Evolutionary conservation across 75 land plant species (phyloP), one percentile per base, ranked within the genome.

Genomic region (Selaginella moellendorffii): DNA sequence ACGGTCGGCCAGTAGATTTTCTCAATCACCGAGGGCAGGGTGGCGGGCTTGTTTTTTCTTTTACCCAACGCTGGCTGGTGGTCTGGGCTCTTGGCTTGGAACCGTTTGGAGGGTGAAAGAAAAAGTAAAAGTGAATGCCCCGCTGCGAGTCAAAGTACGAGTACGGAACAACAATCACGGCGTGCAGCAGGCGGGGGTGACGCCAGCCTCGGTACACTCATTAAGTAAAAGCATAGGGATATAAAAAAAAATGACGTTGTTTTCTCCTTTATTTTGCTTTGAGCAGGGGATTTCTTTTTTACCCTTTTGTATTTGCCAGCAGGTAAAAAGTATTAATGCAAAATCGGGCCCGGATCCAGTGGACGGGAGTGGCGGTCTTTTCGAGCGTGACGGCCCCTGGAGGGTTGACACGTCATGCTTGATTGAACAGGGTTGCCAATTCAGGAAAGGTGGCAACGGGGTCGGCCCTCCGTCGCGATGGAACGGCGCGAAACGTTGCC

Each of bases 321-420:
- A n/a, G n/a, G n/a, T n/a, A n/a, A n/a, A n/a, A n/a, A 5, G 46
- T 36, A 36, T 36, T 36, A 36, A 36, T 36, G 46, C 46, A 36
- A 36, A 36, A 36, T 36, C 46, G 46, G 46, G 46, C 46, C 46
- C 46, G 46, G 46, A 36, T 36, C 46, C 46, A 36, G 46, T 36
- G 46, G 46, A 36, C 46, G 46, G 46, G 46, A 36, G 46, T 14
- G 46, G 46, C 46, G 46, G 46, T 36, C 46, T 36, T 36, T 36
- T 36, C 46, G 10, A 36, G 10, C 46, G 14, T 14, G 46, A 5
- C 46, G 14, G 5, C 46, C 46, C 46, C 10, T 36, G 5, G 5
- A 36, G 46, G 46, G 46, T 36, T 36, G 5, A 5, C 14, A 36
- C 14, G 5, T 36, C 46, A 5, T 5, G 10, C 46, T n/a, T n/a